phyloP scores from a whole-genome alignment of 2,329 filamentous ascomycete genomes.

The Aureobasidium sp. region DNA sequence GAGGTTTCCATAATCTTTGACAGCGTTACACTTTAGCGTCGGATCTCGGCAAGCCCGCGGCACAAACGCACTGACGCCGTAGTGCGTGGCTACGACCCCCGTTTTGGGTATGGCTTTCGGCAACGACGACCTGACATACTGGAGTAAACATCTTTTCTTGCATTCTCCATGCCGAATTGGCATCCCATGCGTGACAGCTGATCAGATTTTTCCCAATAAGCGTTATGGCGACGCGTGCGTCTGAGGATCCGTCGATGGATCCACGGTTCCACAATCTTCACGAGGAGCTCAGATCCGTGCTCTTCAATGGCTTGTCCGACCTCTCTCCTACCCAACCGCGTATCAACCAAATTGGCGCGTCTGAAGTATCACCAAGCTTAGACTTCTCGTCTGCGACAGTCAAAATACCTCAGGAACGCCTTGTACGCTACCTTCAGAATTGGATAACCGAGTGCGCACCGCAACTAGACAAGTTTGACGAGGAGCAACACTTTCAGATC shows the following conservation, averaged over 20 bases:
- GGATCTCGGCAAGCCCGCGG: neutral
- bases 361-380: neutral
- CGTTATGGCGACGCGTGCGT: constrained; percentile 10
- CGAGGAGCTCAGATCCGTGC: constrained; percentile 9
- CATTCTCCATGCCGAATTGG: neutral
- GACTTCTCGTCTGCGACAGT: constrained; percentile 1
- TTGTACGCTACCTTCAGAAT: neutral
- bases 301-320: neutral
- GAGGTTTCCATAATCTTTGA: neutral
- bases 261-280: constrained; percentile 5
- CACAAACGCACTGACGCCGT: neutral
- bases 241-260: constrained; percentile 1
- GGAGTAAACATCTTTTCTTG: neutral
- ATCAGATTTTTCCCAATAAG: neutral
- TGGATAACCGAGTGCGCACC: constrained; percentile 4
- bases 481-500: constrained; percentile 5
- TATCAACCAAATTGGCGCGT: neutral
- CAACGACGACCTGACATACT: neutral
- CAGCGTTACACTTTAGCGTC: neutral
- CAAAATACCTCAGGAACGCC: constrained; percentile 1
- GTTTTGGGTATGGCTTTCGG: neutral
- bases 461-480: constrained; percentile 9
- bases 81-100: neutral
- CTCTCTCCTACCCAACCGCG: neutral
- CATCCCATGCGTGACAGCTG: neutral